Evolutionary conservation across 2,329 filamentous ascomycete species (phyloP), one percentile per base, ranked within the genome.

Genomic region (Emergomyces africanus): DNA sequence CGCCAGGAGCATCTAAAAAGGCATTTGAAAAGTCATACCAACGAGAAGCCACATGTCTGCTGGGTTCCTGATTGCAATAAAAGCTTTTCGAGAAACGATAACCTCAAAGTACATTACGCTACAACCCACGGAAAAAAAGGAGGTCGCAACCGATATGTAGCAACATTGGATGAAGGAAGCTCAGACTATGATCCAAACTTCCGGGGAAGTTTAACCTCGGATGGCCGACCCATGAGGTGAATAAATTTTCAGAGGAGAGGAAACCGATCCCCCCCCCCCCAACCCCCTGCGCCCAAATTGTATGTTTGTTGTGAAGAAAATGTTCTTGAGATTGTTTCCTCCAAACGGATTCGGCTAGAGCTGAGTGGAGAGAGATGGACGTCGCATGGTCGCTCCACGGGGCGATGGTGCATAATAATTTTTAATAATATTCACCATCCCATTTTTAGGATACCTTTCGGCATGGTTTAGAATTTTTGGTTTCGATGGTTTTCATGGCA

Each of bases 1-100:
- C 67, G 78, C 54, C 75, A 77, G 61, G 77, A 79, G 62, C 77
- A 79, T 59, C 66, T 79, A 20, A 78, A 78, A 67, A 68, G 77
- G 12, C 78, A 80, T 63, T 74, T 75, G 68, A 75, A 73, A 65
- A 78, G 72, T 18, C 76, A 78, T 59, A 75, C 75, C 37, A 72
- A 74, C 60, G 72, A 75, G 55, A 74, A 74, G 64, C 71, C 71
- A 3, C 72, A 75, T 65, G 69, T 71, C 9, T 77, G 75, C 61
- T 76, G 74, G 75, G 73, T 75, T 2, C 72, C 73, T 1, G 74
- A 70, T 10, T 77, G 74, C 60, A 69, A 72, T 53, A 69, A 71
- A 8, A 70, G 69, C 2, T 77, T 77, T 62, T 74, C 72, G 3
- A 68, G 75, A 50, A 76, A 72, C 28, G 75, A 77, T 61, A 77